These are phyloP conservation scores for Thyridium curvatum DNA, from an alignment of 2,329 filamentous ascomycete species.

Conservation along the genomic window DNA sequence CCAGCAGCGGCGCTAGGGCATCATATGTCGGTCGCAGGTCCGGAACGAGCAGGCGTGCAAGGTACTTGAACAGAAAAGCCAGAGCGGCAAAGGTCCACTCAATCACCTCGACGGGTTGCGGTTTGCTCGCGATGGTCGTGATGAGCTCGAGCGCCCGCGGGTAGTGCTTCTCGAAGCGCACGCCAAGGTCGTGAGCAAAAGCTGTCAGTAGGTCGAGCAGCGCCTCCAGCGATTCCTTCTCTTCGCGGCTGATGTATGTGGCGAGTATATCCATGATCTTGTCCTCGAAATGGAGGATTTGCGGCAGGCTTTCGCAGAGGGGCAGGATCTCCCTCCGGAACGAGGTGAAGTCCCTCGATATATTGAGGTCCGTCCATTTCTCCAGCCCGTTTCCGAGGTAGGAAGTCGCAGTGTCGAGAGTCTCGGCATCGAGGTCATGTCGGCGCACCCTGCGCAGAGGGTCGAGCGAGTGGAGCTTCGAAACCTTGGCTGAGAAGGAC, in stretches of 20 bases:
- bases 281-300: constrained; percentile 86
- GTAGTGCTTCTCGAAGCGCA: constrained; percentile 85
- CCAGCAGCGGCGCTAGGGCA: constrained; percentile 77
- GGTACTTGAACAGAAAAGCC: constrained; percentile 95
- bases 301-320: constrained; percentile 82
- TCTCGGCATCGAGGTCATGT: constrained; percentile 74
- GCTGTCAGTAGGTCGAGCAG: constrained; percentile 83
- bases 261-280: constrained; percentile 74
- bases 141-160: constrained; percentile 68
- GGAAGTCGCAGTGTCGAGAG: constrained; percentile 70
- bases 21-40: constrained; percentile 81
- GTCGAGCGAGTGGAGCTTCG: constrained; percentile 83
- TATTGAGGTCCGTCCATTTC: constrained; percentile 87
- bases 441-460: constrained; percentile 85
- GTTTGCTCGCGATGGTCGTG: constrained; percentile 68
- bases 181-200: constrained; percentile 89
- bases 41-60: constrained; percentile 79
- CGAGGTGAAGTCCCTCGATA: constrained; percentile 71
- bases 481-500: constrained; percentile 83
- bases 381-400: constrained; percentile 79
- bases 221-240: constrained; percentile 77
- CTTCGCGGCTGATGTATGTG: constrained; percentile 66
- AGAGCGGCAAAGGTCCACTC: constrained; percentile 96
- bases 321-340: constrained; percentile 72
- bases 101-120: constrained; percentile 79